phyloP scores from a whole-genome alignment of 2,329 filamentous ascomycete species.

The Colletotrichum viniferum region DNA sequence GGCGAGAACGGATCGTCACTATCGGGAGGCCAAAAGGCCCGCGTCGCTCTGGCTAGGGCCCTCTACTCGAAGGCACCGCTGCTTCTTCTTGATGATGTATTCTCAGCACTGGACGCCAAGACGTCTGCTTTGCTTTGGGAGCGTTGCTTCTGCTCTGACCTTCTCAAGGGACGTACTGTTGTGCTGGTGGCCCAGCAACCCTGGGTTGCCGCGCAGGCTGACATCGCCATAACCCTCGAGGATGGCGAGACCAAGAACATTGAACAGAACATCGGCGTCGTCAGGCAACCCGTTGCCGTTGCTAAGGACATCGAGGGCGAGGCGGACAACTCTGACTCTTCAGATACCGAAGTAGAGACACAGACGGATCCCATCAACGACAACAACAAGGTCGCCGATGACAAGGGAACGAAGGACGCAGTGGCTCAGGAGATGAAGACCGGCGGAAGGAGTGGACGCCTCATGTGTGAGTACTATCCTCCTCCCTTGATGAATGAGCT shows the following conservation, averaged over 20 bases:
- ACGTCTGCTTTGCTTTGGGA: constrained; percentile 62
- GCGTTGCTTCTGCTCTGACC: constrained; percentile 59
- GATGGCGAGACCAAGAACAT: constrained; percentile 45
- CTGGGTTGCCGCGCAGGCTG: constrained; percentile 57
- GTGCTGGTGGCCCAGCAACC: constrained; percentile 62
- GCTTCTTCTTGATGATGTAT: constrained; percentile 62
- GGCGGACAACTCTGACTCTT: constrained; percentile 28
- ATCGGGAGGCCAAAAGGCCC: constrained; percentile 61
- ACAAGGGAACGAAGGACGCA: constrained; percentile 44
- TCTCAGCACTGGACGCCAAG: constrained; percentile 63
- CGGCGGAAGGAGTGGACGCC: constrained; percentile 48
- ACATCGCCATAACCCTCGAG: constrained; percentile 50
- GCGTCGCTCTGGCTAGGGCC: constrained; percentile 60
- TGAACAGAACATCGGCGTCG: constrained; percentile 50
- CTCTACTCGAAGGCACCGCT: constrained; percentile 61
- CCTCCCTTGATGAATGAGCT: neutral
- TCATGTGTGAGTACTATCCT: constrained; percentile 41
- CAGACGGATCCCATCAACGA: constrained; percentile 33
- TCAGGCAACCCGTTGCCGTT: constrained; percentile 48
- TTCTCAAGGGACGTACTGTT: constrained; percentile 58
- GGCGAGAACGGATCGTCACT: constrained; percentile 60
- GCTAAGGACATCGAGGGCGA: constrained; percentile 40
- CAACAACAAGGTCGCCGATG: constrained; percentile 35
- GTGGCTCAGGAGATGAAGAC: constrained; percentile 52
- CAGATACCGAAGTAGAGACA: constrained; percentile 31